Base-by-base conservation (phyloP, 768 basidiomycete species). In the Cubamyces sp. region DNA sequence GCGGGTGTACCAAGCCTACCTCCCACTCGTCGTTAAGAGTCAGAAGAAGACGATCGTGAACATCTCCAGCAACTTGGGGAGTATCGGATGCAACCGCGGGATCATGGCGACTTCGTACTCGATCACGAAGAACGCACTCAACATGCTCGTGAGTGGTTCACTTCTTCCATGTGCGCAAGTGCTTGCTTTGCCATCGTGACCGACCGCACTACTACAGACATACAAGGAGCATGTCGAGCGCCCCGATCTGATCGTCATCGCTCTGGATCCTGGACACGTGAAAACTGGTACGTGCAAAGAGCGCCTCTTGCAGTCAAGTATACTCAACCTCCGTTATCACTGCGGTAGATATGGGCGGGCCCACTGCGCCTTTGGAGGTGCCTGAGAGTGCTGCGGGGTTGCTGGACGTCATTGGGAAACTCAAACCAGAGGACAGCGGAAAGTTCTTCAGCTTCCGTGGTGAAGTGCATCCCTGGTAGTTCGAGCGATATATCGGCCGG, bases 111-210 rank as follows among this genome's bases (percentile, higher is more conserved):
- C 74, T n/a, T 70, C 70, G 34, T 79, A 79, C 61, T 67, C 69
- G 19, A 73, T 77, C 50, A 73, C 66, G 26, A 78, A 78, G 67
- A 68, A 70, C 4, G 75, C 73, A 9, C 61, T 78, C 43, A 77
- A 77, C 53, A 25, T 28, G 26, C 26, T 21, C 14, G 21, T 28
- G 6, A 34, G 34, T 40, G 4, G 9, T n/a, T n/a, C 1, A 34
- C 11, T 11, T 11, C 34, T 34, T 34, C 34, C 34, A 11, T 34
- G 26, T 15, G n/a, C 5, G 37, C 11, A 3, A 39, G 9, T 28
- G 23, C 19, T 39, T 5, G 12, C 7, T 19, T 19, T n/a, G 46
- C 5, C 14, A 25, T 14, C 14, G 14, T 47, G 14, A 47, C 46
- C 19, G n/a, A 11, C 9, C 34, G 34, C 46, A 18, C 23, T 16